A percentile compares a stretch with the other conserved stretches of the same genome.
These are phyloP conservation scores for Spergularia azorica DNA, from an alignment of 179 eudicot genomes.

Conservation along the genomic window DNA sequence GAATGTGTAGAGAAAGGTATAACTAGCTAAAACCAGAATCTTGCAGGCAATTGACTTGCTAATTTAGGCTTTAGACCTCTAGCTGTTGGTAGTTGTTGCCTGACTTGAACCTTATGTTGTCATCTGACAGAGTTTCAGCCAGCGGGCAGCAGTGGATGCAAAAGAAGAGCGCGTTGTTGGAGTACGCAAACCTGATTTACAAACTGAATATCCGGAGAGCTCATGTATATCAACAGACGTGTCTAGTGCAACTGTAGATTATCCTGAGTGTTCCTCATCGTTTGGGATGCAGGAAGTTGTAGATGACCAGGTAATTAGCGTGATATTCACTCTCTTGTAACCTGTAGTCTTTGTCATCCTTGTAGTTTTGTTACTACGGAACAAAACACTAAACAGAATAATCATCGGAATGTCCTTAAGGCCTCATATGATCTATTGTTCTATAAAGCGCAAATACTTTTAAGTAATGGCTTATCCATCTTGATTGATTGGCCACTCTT, in stretches of 20 bases:
- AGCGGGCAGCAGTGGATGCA: background rate
- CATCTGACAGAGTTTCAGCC: slow-evolving; percentile 25
- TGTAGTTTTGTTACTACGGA: background rate
- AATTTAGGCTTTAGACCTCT: background rate
- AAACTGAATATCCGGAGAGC: slow-evolving; percentile 22
- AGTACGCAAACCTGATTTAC: slow-evolving; percentile 14
- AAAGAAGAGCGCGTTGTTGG: background rate
- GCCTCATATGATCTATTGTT: background rate
- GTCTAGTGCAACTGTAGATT: slow-evolving; percentile 31
- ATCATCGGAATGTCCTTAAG: background rate
- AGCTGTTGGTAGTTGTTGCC: background rate
- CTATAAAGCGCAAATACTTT: background rate
- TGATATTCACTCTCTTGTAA: slow-evolving; percentile 1
- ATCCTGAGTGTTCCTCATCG: slow-evolving; percentile 32
- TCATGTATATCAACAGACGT: slow-evolving; percentile 21
- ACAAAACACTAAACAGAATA: background rate
- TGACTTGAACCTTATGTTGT: slow-evolving; percentile 2
- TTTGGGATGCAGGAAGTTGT: slow-evolving; percentile 17
- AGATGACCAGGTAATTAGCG: slow-evolving; percentile 29
- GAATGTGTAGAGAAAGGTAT: background rate
- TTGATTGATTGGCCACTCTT: background rate
- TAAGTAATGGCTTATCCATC: background rate
- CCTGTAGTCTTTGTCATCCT: background rate
- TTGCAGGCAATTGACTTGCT: slow-evolving; percentile 1
- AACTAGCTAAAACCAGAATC: background rate